Percentiles rank a stretch among this genome's conserved stretches.
Conservation (phyloP, 768 basidiomycete species). For the Galerina marginata region DNA sequence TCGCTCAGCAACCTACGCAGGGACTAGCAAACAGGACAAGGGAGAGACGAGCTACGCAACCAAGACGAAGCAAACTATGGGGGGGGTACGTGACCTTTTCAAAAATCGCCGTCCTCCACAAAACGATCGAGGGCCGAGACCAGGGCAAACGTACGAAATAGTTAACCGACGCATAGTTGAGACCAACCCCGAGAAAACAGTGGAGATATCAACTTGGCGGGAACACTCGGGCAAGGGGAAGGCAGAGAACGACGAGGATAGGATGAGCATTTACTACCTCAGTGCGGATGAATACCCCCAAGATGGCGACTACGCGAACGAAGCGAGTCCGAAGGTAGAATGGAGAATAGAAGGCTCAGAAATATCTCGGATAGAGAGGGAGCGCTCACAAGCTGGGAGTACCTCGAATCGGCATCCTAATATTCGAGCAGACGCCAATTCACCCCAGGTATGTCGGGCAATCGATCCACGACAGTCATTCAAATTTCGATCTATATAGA, state of each 20-base stretch:
- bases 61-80: conserved; percentile 15
- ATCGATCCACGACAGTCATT: neutral
- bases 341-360: conserved; percentile 11
- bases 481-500: neutral
- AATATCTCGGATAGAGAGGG: neutral
- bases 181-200: conserved; percentile 55
- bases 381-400: neutral
- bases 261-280: conserved; percentile 53
- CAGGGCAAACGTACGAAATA: conserved; percentile 49
- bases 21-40: conserved; percentile 3
- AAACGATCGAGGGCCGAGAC: conserved; percentile 27
- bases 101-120: conserved; percentile 25
- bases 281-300: conserved; percentile 39
- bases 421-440: neutral
- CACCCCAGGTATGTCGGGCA: neutral
- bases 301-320: conserved; percentile 28
- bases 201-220: conserved; percentile 62
- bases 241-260: conserved; percentile 37
- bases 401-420: neutral
- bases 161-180: conserved; percentile 48
- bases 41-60: conserved; percentile 9
- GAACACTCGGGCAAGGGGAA: conserved; percentile 50
- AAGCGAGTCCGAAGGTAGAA: conserved; percentile 10
- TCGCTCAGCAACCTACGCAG: conserved; percentile 15
- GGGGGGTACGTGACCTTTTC: conserved; percentile 24